Base-by-base conservation (phyloP, 495 filamentous ascomycete species). In the Podospora anserina region DNA sequence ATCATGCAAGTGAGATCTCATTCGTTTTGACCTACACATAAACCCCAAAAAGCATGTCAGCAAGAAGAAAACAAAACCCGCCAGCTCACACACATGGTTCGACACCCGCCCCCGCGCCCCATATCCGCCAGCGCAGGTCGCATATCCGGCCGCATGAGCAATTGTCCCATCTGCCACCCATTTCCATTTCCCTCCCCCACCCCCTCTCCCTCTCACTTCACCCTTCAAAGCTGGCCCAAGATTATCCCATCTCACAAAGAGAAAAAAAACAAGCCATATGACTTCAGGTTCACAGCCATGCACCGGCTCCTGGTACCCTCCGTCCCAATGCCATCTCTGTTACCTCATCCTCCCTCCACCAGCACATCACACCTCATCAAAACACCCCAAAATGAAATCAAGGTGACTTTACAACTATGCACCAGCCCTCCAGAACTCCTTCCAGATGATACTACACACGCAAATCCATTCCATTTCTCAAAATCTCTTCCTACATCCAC, bases 101-200 rank as follows among this genome's bases (percentile, higher is more conserved):
- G 39, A 49, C 13, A 49, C 39, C 39, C 39, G 39, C 39, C 1
- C 39, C 39, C 39, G 13, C 15, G 6, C 9, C 39, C 39, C 39
- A 11, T 16, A 49, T 49, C 39, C 39, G 39, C 39, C 39, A 49
- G 2, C 13, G 2, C 30, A 49, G 39, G 74, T 66, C 70, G 77
- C 77, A 75, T 54, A 55, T 34, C 11, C 15, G 74, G 77, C 73
- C 76, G 77, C 76, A 79, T 79, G 69, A 60, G 56, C n/a, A 58
- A 58, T 58, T 20, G 19, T 20, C 56, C 56, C n/a, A 19, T 4
- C 63, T 70, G 28, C 49, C 11, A 55, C 56, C 23, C n/a, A 34
- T 68, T 63, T 63, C 57, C 64, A 39, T 62, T 34, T 30, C 28
- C 2, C 39, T 13, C 0, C n/a, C 61, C 19, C 28, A 62, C 64